phyloP scores from a whole-genome alignment of 352 stramenopile species.

The Sclerospora graminicola region DNA sequence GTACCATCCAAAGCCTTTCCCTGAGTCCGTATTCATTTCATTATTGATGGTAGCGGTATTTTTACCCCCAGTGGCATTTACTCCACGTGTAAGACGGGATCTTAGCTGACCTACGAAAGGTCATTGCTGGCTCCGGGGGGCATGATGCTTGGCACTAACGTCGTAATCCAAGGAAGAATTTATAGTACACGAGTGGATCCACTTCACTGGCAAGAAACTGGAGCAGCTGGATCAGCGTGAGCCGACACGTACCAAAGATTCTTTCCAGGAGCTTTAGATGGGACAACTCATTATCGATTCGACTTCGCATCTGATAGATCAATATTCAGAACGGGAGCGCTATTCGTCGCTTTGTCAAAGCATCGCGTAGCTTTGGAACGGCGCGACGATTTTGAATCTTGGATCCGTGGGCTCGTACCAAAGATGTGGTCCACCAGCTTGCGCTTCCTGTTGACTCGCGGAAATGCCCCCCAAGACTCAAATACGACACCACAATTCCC shows the following conservation, averaged over 20 bases:
- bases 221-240: slow-evolving; percentile 79
- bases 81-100: slow-evolving; percentile 55
- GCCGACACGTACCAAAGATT: slow-evolving; percentile 77
- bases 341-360: slow-evolving; percentile 70
- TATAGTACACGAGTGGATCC: slow-evolving; percentile 52
- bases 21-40: slow-evolving; percentile 2
- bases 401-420: slow-evolving; percentile 71
- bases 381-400: slow-evolving; percentile 74
- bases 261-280: slow-evolving; percentile 75
- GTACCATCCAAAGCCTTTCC: slow-evolving; percentile 2
- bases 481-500: slow-evolving; percentile 80
- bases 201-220: slow-evolving; percentile 78
- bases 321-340: slow-evolving; percentile 65
- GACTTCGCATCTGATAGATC: slow-evolving; percentile 80
- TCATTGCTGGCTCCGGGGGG: slow-evolving; percentile 63
- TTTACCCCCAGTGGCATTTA: slow-evolving; percentile 29
- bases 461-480: slow-evolving; percentile 84
- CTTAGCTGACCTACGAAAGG: slow-evolving; percentile 59
- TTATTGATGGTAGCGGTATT: slow-evolving; percentile 23
- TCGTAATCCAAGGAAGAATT: slow-evolving; percentile 58
- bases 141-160: slow-evolving; percentile 65
- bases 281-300: slow-evolving; percentile 41
- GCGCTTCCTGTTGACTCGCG: slow-evolving; percentile 65
- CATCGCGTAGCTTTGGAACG: slow-evolving; percentile 72
- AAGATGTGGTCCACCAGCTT: slow-evolving; percentile 65